phyloP scores from a whole-genome alignment of 768 basidiomycete genomes.

The Phaeolepiota aurea region DNA sequence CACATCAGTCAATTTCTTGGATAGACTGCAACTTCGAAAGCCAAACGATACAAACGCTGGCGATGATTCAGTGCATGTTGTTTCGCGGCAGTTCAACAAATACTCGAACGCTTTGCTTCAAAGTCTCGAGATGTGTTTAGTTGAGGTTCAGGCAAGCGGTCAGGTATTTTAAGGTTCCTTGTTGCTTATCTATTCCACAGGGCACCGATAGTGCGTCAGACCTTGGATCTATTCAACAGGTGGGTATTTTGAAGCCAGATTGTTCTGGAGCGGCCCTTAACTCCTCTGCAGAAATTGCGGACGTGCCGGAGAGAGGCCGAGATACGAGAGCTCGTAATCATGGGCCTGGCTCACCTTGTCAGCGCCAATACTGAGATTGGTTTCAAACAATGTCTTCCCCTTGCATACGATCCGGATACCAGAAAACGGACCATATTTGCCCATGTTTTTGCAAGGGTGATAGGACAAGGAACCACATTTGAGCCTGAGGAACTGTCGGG shows the following conservation, averaged over 20 bases:
- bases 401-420: constrained; percentile 69
- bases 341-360: constrained; percentile 74
- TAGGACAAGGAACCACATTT: constrained; percentile 75
- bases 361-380: constrained; percentile 81
- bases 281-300: constrained; percentile 27
- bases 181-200: constrained; percentile 19
- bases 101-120: constrained; percentile 63
- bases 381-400: constrained; percentile 77
- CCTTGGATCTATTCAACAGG: constrained; percentile 36
- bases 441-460: constrained; percentile 74
- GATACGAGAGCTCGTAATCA: constrained; percentile 69
- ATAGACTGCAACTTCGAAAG: constrained; percentile 61
- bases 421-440: constrained; percentile 74
- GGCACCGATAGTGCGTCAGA: constrained; percentile 43
- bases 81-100: constrained; percentile 73
- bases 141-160: constrained; percentile 33
- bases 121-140: constrained; percentile 45
- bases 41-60: constrained; percentile 43
- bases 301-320: constrained; percentile 47
- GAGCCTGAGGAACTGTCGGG: constrained; percentile 47
- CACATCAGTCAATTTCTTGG: constrained; percentile 68
- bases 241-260: constrained; percentile 10
- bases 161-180: not conserved
- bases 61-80: constrained; percentile 60
- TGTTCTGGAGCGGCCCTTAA: not conserved